Conservation (phyloP, 805 yeast genomes). For the Candida jianshihensis region DNA sequence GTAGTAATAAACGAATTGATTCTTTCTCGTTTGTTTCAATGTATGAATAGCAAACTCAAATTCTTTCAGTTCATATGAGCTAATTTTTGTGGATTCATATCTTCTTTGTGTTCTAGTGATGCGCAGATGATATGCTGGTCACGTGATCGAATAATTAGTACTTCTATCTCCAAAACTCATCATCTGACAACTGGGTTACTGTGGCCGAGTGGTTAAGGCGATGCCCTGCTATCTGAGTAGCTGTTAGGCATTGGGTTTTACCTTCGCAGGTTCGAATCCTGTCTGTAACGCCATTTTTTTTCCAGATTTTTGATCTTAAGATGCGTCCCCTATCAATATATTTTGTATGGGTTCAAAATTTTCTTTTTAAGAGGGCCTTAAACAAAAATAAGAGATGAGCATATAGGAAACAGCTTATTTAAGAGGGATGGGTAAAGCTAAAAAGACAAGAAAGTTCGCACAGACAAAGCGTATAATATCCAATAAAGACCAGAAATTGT, state of each 20-base stretch:
- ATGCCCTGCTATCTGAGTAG: slow-evolving; percentile 70
- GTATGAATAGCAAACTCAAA: too few relatives aligned
- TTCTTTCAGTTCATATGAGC: too few relatives aligned
- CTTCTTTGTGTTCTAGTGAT: too few relatives aligned
- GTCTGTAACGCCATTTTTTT: slow-evolving; percentile 85
- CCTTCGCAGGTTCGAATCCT: slow-evolving; percentile 99
- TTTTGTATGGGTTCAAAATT: too few relatives aligned
- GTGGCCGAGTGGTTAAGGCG: slow-evolving; percentile 96
- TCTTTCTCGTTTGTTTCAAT: too few relatives aligned
- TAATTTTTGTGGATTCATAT: too few relatives aligned
- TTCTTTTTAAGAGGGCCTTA: too few relatives aligned
- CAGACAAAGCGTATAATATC: slow-evolving; percentile 76
- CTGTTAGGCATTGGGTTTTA: slow-evolving; percentile 79
- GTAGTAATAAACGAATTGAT: too few relatives aligned
- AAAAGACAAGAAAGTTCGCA: slow-evolving; percentile 96
- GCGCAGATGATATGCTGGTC: too few relatives aligned
- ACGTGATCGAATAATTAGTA: neutral
- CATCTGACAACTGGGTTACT: slow-evolving; percentile 30
- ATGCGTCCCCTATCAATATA: too few relatives aligned
- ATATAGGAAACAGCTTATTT: neutral
- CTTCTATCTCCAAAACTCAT: neutral
- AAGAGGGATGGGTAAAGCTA: slow-evolving; percentile 87
- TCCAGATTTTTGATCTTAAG: too few relatives aligned
- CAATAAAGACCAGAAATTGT: slow-evolving; percentile 61
- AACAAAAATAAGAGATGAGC: neutral